Evolutionary conservation across 164 flowering plant genomes (phyloP).

Genomic region (Vitis amurensis): DNA sequence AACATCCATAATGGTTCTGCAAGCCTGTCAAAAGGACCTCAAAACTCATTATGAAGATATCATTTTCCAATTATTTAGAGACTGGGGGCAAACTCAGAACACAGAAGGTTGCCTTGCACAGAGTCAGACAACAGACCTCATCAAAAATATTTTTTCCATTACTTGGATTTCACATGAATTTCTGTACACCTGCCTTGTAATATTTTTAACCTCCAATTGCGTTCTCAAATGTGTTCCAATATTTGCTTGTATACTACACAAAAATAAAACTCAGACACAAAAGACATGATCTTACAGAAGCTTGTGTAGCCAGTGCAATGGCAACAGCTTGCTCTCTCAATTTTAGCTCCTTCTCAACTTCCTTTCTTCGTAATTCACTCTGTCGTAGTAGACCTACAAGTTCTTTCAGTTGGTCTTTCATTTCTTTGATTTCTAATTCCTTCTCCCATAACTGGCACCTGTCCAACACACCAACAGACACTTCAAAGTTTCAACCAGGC

Average conservation of each 20-base stretch:
- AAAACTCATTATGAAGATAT: neutral
- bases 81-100: neutral
- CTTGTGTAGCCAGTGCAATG: slow-evolving; percentile 62
- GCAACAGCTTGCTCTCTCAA: slow-evolving; percentile 84
- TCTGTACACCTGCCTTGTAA: too few relatives aligned
- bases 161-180: neutral
- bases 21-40: neutral
- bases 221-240: neutral
- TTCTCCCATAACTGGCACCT: slow-evolving; percentile 89
- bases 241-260: neutral
- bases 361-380: slow-evolving; percentile 83
- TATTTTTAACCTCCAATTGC: neutral
- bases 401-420: slow-evolving; percentile 89
- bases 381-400: slow-evolving; percentile 73
- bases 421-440: slow-evolving; percentile 80
- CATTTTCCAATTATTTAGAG: neutral
- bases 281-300: slow-evolving; percentile 50
- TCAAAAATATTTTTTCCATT: neutral
- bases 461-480: slow-evolving; percentile 2
- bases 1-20: neutral
- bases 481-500: neutral
- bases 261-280: neutral
- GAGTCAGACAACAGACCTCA: neutral
- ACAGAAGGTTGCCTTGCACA: neutral
- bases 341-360: slow-evolving; percentile 88